A percentile compares a stretch with the other conserved stretches of the same genome.
Evolutionary conservation across 352 stramenopile genomes (phyloP).

Genomic region (Peronospora destructor): DNA sequence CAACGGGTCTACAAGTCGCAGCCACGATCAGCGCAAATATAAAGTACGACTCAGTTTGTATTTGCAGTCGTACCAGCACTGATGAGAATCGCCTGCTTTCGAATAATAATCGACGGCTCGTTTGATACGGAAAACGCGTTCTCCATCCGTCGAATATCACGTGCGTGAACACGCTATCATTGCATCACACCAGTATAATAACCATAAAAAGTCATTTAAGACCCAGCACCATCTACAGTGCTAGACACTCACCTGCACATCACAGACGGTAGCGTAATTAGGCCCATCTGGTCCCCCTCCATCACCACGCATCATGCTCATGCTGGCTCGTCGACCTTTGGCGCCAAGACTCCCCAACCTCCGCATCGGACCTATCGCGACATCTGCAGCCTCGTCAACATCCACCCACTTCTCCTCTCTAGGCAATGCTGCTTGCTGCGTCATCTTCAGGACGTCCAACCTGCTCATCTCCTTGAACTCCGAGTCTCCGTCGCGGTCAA

Average conservation of each 20-base stretch:
- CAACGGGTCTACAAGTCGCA: constrained; percentile 40
- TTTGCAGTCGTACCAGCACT: constrained; percentile 41
- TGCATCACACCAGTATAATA: constrained; percentile 5
- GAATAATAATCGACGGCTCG: constrained; percentile 66
- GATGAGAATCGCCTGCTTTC: constrained; percentile 73
- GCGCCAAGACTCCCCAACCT: constrained; percentile 19
- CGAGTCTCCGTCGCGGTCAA: constrained; percentile 44
- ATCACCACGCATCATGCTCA: constrained; percentile 20
- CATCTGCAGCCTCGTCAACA: constrained; percentile 10
- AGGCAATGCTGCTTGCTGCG: constrained; percentile 38
- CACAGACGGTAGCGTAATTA: constrained; percentile 33
- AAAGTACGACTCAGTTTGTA: not conserved
- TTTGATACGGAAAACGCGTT: constrained; percentile 69
- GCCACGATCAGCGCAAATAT: constrained; percentile 1
- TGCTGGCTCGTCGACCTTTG: constrained; percentile 21
- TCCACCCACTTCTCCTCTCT: constrained; percentile 17
- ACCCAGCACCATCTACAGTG: not conserved
- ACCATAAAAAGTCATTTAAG: not conserved
- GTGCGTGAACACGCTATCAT: constrained; percentile 54
- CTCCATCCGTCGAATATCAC: constrained; percentile 69
- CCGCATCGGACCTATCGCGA: constrained; percentile 9
- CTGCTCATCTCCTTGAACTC: constrained; percentile 53
- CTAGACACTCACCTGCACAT: constrained; percentile 29
- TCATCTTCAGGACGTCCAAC: constrained; percentile 48
- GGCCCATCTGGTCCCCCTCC: constrained; percentile 10